Base-by-base conservation (phyloP, 495 filamentous ascomycete genomes). In the Platismatia glauca region DNA sequence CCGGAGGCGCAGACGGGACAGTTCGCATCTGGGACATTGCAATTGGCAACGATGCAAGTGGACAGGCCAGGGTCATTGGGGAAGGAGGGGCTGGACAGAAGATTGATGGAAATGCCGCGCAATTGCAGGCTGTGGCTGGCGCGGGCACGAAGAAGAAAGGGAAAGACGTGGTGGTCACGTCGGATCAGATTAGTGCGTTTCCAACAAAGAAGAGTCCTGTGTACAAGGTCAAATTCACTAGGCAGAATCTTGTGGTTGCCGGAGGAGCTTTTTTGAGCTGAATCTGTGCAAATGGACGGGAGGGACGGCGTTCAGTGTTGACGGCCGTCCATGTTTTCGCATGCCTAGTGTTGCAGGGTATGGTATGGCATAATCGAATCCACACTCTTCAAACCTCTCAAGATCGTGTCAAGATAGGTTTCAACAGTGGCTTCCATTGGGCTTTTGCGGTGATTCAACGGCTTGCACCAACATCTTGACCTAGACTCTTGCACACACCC, bases 171-270 rank as follows among this genome's bases (percentile, higher is more conserved):
- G 86, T 89, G 63, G 88, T 96, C 34, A 94, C 89, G 3, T 84
- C 90, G 0, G 94, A 98, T 69, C 93, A 97, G 75, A 90, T 97
- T 74, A 86, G 84, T 65, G 91, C 88, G 6, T 97, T 96, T 69
- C 86, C 89, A 0, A 97, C 94, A 22, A 98, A 97, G 82, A 95
- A 94, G 78, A 90, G 87, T 29, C 91, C 94, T 4, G 89, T 98
- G 9, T 87, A 94, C 72, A 95, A 92, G 78, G 93, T 95, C 55
- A 83, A 85, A 70, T 96, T 96, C 71, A 97, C 94, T 4, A 80
- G 88, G 58, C 94, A 93, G 86, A 98, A 98, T 67, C 72, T 97
- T 68, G 84, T 96, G 20, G 74, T 98, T 58, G 91, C 91, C 15
- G 91, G 85, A 37, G 90, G 94, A 37, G 91, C 88, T 62, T 97